These are phyloP conservation scores for Paraphaeosphaeria sporulosa DNA, from an alignment of 2,329 filamentous ascomycete genomes.

Conservation along the genomic window DNA sequence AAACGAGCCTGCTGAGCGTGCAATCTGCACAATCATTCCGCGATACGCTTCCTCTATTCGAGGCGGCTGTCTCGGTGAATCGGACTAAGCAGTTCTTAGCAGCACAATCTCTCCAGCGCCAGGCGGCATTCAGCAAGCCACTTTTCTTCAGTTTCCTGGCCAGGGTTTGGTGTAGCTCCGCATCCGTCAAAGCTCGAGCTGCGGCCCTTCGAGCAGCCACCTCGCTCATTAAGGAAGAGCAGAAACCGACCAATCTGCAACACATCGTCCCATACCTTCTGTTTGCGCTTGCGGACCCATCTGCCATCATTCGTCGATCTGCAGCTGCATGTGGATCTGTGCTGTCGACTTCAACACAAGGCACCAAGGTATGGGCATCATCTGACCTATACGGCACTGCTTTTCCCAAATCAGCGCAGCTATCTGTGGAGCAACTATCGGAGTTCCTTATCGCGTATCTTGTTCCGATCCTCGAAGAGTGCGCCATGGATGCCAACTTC, in stretches of 20 bases:
- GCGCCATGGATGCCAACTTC: constrained; percentile 78
- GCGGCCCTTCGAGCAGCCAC: constrained; percentile 70
- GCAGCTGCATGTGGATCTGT: constrained; percentile 69
- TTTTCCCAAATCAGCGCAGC: constrained; percentile 61
- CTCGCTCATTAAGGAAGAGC: constrained; percentile 35
- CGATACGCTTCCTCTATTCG: constrained; percentile 37
- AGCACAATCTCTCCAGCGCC: constrained; percentile 62
- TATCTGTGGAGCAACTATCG: constrained; percentile 65
- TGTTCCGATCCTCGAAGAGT: constrained; percentile 83
- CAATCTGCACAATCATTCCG: constrained; percentile 34
- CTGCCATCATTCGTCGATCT: constrained; percentile 77
- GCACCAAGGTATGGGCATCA: constrained; percentile 29
- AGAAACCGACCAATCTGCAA: constrained; percentile 71
- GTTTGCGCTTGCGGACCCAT: constrained; percentile 75
- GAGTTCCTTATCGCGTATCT: constrained; percentile 70
- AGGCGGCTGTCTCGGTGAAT: constrained; percentile 34
- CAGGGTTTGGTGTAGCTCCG: constrained; percentile 75
- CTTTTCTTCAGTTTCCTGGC: constrained; percentile 80
- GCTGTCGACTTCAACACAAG: constrained; percentile 26
- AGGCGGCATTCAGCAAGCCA: constrained; percentile 64
- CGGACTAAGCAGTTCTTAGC: constrained; percentile 57
- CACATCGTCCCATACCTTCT: constrained; percentile 83
- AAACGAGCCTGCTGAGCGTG: constrained; percentile 37
- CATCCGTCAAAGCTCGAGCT: constrained; percentile 72
- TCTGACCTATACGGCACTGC: constrained; percentile 66